Percentiles rank a stretch among this genome's conserved stretches.
These are phyloP conservation scores for Pseudoscleropodium purum DNA, from an alignment of 225 moss, liverwort and hornwort genomes.

Conservation along the genomic window DNA sequence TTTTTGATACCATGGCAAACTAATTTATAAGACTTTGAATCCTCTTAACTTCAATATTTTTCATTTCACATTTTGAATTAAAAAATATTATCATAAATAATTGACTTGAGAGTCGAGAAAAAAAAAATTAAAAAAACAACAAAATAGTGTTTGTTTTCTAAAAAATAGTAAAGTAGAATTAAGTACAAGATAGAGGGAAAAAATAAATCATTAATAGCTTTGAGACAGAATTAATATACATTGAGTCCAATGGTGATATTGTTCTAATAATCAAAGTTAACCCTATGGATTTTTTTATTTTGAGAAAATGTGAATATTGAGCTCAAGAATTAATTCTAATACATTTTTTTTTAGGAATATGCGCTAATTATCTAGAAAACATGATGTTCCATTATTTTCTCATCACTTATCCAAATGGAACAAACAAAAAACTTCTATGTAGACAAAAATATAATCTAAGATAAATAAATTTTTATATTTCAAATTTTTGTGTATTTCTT, in stretches of 20 bases:
- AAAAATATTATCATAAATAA: not conserved
- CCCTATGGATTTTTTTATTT: fast-evolving
- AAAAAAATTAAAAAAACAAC: not conserved
- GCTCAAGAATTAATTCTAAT: not conserved
- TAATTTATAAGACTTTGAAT: not conserved
- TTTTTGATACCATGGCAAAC: fast-evolving
- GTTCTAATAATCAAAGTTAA: not conserved
- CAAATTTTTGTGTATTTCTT: not conserved
- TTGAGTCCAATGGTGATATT: not conserved
- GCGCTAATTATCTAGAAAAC: not conserved
- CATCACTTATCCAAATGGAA: not conserved
- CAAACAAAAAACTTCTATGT: not conserved
- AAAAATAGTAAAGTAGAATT: fast-evolving
- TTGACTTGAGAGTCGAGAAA: no score
- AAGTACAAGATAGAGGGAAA: not conserved
- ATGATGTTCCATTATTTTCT: not conserved
- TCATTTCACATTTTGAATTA: not conserved
- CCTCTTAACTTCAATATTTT: not conserved
- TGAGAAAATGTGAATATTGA: not conserved
- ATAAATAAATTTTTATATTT: not conserved
- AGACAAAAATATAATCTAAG: not conserved
- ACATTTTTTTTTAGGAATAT: not conserved
- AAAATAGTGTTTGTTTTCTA: fast-evolving
- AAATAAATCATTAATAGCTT: not conserved
- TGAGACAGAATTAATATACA: not conserved